Evolutionary conservation across 306 rosid species (phyloP), one percentile per base, ranked within the genome.

Genomic region (Medicago lupulina): DNA sequence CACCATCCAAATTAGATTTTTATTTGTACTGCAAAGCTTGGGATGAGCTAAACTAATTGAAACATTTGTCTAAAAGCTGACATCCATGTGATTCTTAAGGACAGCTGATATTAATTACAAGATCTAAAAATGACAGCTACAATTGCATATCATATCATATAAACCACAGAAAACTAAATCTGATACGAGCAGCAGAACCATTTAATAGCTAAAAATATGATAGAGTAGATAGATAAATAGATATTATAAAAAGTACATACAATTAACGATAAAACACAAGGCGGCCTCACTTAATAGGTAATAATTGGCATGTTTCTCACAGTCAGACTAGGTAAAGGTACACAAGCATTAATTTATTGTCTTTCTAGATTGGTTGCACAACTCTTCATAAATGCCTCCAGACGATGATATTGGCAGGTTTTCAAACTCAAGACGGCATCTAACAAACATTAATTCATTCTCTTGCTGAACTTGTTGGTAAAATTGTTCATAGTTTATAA

Each of bases 1-100:
- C 73, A 57, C 6, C 63, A 83, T 19, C 72, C 36, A 83, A 55
- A 76, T 41, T 36, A 76, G 70, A 84, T 51, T 63, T 64, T 70
- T 44, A 76, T 54, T 67, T 40, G 44, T 18, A 55, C 55, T 76
- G 67, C 61, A 53, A 57, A 80, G 47, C 55, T 49, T 67, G 43
- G 62, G 41, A 47, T 67, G 50, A 59, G 12, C 18, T 31, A 57
- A 34, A 46, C 16, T 13, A 43, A 60, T 59, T 58, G 49, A 41
- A 67, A 41, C 54, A 55, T 68, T 39, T 13, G 13, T 76, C 44
- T 71, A 40, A 23, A 19, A 65, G 28, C 73, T 50, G 7, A 40
- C 43, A 65, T 67, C 46, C 19, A 64, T 10, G 15, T 21, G 47
- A 23, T 61, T 75, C 21, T 54, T 59, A 68, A 68, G 25, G 46